phyloP scores from a whole-genome alignment of 768 basidiomycete species.

The Russula abietina region DNA sequence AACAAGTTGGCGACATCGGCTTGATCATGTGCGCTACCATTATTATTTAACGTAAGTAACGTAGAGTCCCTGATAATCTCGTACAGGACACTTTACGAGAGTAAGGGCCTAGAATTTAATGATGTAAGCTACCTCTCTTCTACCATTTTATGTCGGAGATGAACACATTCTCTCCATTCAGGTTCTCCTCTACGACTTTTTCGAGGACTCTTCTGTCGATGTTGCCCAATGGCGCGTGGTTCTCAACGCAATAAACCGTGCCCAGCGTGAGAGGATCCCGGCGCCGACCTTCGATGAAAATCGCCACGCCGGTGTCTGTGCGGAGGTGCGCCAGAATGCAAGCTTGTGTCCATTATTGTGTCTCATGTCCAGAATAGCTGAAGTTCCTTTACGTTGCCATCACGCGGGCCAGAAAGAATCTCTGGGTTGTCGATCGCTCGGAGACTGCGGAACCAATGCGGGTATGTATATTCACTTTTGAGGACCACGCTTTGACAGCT shows the following conservation, averaged over 20 bases:
- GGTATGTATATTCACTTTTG: slow-evolving; percentile 32
- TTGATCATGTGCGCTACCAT: slow-evolving; percentile 15
- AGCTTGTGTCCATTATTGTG: not conserved
- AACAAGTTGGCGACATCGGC: slow-evolving; percentile 30
- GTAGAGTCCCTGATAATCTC: not conserved
- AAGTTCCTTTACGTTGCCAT: slow-evolving; percentile 62
- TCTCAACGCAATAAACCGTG: slow-evolving; percentile 35
- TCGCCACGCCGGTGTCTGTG: slow-evolving; percentile 37
- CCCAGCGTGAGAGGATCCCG: slow-evolving; percentile 21
- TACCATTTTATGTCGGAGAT: not conserved
- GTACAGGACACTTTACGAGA: slow-evolving; percentile 47
- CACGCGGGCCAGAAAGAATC: slow-evolving; percentile 56
- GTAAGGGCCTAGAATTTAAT: slow-evolving; percentile 62
- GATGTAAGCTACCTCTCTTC: slow-evolving; percentile 36
- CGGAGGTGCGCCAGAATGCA: slow-evolving; percentile 9
- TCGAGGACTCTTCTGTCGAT: slow-evolving; percentile 49
- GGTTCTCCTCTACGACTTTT: slow-evolving; percentile 67
- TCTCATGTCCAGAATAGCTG: slow-evolving; percentile 34
- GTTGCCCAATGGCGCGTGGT: slow-evolving; percentile 53
- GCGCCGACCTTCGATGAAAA: slow-evolving; percentile 45
- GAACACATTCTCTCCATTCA: slow-evolving; percentile 26
- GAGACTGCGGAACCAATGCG: slow-evolving; percentile 53
- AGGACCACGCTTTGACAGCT: too few relatives aligned
- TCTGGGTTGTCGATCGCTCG: slow-evolving; percentile 64
- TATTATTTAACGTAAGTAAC: not conserved